These are phyloP conservation scores for Ustilago loliicola DNA, from an alignment of 1,284 basidiomycete species.

Conservation along the genomic window DNA sequence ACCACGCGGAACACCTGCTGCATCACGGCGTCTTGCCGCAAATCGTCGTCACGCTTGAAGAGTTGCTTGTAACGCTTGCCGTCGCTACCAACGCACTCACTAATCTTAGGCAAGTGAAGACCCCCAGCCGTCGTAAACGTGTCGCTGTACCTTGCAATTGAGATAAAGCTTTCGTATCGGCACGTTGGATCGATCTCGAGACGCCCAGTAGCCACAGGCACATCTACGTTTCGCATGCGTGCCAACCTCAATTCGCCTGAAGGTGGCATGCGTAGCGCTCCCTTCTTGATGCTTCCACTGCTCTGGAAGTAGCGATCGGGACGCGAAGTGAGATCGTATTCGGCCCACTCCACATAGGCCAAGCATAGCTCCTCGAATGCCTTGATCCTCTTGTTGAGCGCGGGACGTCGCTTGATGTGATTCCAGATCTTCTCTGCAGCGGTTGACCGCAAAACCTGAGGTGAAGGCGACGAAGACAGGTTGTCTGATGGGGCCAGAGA, in stretches of 20 bases:
- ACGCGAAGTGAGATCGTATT: conserved; percentile 73
- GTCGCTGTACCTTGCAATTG: conserved; percentile 74
- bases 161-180: conserved; percentile 75
- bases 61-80: conserved; percentile 83
- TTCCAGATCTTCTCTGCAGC: conserved; percentile 82
- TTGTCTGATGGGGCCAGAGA: conserved; percentile 5
- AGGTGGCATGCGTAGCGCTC: conserved; percentile 41
- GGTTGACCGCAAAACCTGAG: conserved; percentile 73
- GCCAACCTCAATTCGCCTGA: conserved; percentile 41
- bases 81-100: conserved; percentile 78
- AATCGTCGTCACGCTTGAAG: conserved; percentile 92
- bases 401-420: conserved; percentile 74
- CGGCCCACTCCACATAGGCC: conserved; percentile 86
- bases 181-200: conserved; percentile 81
- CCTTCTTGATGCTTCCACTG: conserved; percentile 46
- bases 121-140: conserved; percentile 82
- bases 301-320: conserved; percentile 41
- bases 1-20: conserved; percentile 95
- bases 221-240: conserved; percentile 41
- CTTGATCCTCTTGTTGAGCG: conserved; percentile 72
- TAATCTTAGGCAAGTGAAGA: conserved; percentile 85
- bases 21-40: conserved; percentile 98
- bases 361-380: conserved; percentile 79
- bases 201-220: conserved; percentile 82
- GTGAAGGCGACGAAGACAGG: conserved; percentile 19